A percentile compares a stretch with the other conserved stretches of the same genome.
Conservation (phyloP, 495 filamentous ascomycete genomes). For the Hypoxylon fuscum region DNA sequence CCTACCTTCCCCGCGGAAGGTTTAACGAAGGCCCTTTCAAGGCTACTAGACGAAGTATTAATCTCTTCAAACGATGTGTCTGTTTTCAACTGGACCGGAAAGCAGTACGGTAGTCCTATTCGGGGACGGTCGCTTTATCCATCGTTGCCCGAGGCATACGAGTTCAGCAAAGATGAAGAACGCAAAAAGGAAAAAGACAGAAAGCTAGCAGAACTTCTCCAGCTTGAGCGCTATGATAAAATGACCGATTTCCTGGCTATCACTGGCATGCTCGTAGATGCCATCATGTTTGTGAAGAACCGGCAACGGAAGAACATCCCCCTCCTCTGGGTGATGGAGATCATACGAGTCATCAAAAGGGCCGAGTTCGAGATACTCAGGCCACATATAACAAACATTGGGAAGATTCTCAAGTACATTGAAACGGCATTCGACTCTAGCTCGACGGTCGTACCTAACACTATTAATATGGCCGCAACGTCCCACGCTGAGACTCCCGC, state of each 20-base stretch:
- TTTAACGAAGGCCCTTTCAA: slow-evolving; percentile 46
- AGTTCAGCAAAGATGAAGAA: slow-evolving; percentile 27
- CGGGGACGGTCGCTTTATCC: slow-evolving; percentile 51
- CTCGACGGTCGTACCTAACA: not conserved
- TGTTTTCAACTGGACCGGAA: slow-evolving; percentile 54
- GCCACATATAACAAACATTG: slow-evolving; percentile 40
- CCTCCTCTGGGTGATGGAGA: slow-evolving; percentile 40
- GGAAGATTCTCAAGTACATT: slow-evolving; percentile 47
- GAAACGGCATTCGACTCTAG: slow-evolving; percentile 23
- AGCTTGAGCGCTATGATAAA: slow-evolving; percentile 39
- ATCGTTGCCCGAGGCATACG: slow-evolving; percentile 44
- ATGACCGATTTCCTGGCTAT: slow-evolving; percentile 41
- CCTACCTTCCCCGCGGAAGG: slow-evolving; percentile 51
- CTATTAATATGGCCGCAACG: not conserved
- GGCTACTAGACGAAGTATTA: slow-evolving; percentile 51
- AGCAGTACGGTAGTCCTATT: slow-evolving; percentile 47
- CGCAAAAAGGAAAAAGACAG: slow-evolving; percentile 41
- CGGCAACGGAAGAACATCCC: slow-evolving; percentile 44
- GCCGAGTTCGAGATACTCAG: slow-evolving; percentile 38
- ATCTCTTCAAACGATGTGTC: slow-evolving; percentile 51
- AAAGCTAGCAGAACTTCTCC: slow-evolving; percentile 34
- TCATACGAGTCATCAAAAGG: slow-evolving; percentile 40
- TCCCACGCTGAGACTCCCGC: not conserved
- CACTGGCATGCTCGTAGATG: slow-evolving; percentile 38
- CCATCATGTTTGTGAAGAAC: slow-evolving; percentile 45